Evolutionary conservation across 495 filamentous ascomycete species (phyloP).

Genomic region (Penicillium waksmanii): DNA sequence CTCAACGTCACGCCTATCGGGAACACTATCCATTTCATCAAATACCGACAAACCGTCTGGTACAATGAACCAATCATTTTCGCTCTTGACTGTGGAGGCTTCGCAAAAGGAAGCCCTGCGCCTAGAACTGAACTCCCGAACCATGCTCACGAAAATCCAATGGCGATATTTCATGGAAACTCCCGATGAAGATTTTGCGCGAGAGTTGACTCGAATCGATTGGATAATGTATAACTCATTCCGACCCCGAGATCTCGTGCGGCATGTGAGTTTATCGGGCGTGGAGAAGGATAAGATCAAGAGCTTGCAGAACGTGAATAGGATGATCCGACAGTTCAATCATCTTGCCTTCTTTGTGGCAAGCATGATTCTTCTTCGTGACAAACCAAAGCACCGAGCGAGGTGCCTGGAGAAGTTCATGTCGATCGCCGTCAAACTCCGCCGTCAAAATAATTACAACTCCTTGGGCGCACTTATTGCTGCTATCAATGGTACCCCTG

Average conservation of each 20-base stretch:
- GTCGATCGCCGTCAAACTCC: constrained; percentile 77
- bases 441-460: constrained; percentile 96
- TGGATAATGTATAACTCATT: constrained; percentile 98
- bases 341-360: constrained; percentile 89
- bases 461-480: constrained; percentile 90
- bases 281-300: constrained; percentile 75
- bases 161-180: constrained; percentile 85
- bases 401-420: constrained; percentile 93
- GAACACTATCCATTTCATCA: constrained; percentile 46
- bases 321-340: constrained; percentile 96
- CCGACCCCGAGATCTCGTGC: constrained; percentile 88
- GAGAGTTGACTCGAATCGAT: constrained; percentile 91
- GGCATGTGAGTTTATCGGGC: constrained; percentile 78
- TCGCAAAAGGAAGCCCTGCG: constrained; percentile 72
- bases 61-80: constrained; percentile 49
- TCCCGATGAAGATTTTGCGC: constrained; percentile 79
- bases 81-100: constrained; percentile 62
- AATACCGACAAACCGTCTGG: constrained; percentile 43
- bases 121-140: constrained; percentile 63
- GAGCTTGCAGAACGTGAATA: constrained; percentile 82
- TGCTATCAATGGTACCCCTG: constrained; percentile 84
- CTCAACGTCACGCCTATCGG: constrained; percentile 44
- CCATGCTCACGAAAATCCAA: constrained; percentile 71
- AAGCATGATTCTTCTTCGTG: constrained; percentile 88
- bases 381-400: constrained; percentile 94